phyloP scores from a whole-genome alignment of 768 basidiomycete species.

The Symmetrospora coprosmae region DNA sequence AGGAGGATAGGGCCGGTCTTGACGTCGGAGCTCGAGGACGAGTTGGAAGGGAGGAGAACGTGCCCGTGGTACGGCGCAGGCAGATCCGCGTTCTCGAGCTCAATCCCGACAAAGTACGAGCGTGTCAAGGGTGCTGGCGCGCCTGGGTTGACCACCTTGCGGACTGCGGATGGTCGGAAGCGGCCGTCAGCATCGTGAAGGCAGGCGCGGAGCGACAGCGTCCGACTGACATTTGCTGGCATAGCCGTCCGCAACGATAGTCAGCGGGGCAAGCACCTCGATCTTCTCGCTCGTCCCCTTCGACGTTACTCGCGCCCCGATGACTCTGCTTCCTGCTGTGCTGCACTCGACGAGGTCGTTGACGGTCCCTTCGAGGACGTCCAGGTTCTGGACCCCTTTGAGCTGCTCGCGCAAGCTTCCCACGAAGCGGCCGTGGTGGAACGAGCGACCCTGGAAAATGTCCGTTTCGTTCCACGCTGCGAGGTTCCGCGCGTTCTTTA shows the following conservation, averaged over 20 bases:
- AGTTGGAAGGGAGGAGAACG: conserved; percentile 31
- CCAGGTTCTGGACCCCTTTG: conserved; percentile 49
- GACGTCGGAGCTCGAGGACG: conserved; percentile 47
- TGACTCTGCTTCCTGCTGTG: conserved; percentile 44
- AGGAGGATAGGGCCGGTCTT: conserved; percentile 75
- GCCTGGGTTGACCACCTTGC: conserved; percentile 47
- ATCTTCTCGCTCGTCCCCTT: conserved; percentile 36
- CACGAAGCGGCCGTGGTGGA: conserved; percentile 88
- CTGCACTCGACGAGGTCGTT: conserved; percentile 54
- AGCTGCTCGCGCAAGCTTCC: conserved; percentile 60
- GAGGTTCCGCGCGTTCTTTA: not conserved
- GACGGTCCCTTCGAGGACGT: conserved; percentile 71
- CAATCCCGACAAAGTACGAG: conserved; percentile 62
- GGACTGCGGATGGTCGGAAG: too few species aligned
- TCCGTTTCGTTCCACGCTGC: conserved; percentile 33
- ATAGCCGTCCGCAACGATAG: conserved; percentile 84
- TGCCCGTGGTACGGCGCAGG: conserved; percentile 38
- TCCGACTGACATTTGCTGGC: conserved; percentile 51
- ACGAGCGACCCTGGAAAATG: conserved; percentile 54
- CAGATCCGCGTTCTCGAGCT: conserved; percentile 57
- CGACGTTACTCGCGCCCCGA: conserved; percentile 54
- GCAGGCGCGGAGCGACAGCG: too few species aligned
- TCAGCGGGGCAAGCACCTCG: conserved; percentile 51
- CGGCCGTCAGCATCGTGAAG: not conserved
- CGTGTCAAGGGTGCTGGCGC: conserved; percentile 45